phyloP scores from a whole-genome alignment of 441 rosid species.

The Gossypium trilobum region DNA sequence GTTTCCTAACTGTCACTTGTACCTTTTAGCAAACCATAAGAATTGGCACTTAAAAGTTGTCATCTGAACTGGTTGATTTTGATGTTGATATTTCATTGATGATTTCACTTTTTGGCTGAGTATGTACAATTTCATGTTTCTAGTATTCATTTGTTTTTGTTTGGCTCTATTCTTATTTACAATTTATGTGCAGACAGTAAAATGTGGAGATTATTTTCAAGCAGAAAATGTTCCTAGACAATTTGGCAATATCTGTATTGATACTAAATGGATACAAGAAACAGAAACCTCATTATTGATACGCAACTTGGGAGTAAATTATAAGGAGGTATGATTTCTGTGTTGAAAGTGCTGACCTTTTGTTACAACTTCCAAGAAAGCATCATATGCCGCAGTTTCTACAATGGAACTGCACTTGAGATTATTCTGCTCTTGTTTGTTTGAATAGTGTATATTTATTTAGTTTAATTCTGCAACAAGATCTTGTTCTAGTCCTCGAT shows the following conservation, averaged over 20 bases:
- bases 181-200: conserved; percentile 36
- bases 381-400: too few relatives aligned
- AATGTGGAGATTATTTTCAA: conserved; percentile 81
- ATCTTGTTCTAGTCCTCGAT: too few relatives aligned
- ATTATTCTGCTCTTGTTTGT: too few relatives aligned
- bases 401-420: too few relatives aligned
- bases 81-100: not conserved
- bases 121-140: not conserved
- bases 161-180: conserved; percentile 1
- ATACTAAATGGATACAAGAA: conserved; percentile 46
- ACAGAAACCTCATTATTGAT: conserved; percentile 50
- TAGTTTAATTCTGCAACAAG: too few relatives aligned
- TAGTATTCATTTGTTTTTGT: not conserved
- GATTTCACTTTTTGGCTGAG: not conserved
- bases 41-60: not conserved
- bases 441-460: too few relatives aligned
- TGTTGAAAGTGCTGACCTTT: too few relatives aligned
- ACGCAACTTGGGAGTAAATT: conserved; percentile 63
- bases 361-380: too few relatives aligned
- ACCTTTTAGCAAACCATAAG: not conserved
- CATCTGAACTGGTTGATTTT: not conserved
- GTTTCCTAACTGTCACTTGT: not conserved
- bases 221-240: conserved; percentile 67
- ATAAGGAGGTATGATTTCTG: conserved; percentile 49
- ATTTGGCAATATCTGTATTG: conserved; percentile 55